Conservation (phyloP, 177 flowering plant species). For the Vitis hybrid region DNA sequence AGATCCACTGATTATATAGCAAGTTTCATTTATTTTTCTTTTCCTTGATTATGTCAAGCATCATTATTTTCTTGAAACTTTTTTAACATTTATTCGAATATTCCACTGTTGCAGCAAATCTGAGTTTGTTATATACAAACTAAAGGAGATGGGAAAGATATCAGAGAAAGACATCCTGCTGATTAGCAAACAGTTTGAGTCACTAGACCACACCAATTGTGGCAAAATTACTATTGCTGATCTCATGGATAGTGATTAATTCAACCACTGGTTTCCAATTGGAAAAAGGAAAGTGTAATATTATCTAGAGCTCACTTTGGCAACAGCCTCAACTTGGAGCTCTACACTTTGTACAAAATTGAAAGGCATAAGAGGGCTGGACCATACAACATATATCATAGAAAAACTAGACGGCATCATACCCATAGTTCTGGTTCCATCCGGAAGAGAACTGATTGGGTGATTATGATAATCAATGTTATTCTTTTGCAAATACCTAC, state of each 20-base stretch:
- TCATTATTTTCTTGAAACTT: neutral
- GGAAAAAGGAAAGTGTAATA: neutral
- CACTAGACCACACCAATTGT: slow-evolving; percentile 26
- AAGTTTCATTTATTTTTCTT: neutral
- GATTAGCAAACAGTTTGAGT: slow-evolving; percentile 41
- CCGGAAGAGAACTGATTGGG: no score
- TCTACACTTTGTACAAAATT: neutral
- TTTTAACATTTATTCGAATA: neutral
- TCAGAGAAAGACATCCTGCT: slow-evolving; percentile 36
- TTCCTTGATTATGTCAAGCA: neutral
- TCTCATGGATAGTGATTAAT: slow-evolving; percentile 26
- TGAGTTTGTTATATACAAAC: slow-evolving; percentile 44
- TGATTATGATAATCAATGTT: neutral
- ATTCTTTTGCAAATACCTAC: neutral
- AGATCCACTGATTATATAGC: neutral
- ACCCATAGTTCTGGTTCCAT: neutral
- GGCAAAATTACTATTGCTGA: slow-evolving; percentile 43
- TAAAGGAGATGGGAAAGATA: slow-evolving; percentile 50
- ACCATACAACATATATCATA: neutral
- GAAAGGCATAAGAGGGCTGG: neutral
- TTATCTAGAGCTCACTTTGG: neutral
- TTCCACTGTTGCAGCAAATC: slow-evolving; percentile 35
- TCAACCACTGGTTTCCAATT: neutral
- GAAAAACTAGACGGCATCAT: neutral
- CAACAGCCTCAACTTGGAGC: neutral